Evolutionary conservation across 306 rosid species (phyloP), one percentile per base, ranked within the genome.

Genomic region (Herpetospermum pedunculosum): DNA sequence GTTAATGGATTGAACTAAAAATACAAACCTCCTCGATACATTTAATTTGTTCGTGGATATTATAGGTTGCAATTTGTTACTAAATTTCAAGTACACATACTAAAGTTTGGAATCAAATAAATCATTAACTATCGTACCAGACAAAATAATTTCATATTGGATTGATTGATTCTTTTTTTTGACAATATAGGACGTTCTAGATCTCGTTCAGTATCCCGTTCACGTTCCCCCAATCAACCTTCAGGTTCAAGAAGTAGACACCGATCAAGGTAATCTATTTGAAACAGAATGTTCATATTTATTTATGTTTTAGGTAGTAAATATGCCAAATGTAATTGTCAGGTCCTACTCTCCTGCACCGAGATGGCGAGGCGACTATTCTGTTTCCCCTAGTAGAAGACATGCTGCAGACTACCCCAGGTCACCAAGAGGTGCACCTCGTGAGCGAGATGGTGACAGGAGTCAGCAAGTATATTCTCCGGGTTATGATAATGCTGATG

Each of bases 341-440:
- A 94, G 99, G 90, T 95, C 99, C 44, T 85, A 55, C 67, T 95
- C 99, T 80, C 99, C 99, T 78, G 89, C 85, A 28, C 96, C 96
- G 13, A 91, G 97, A 78, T 80, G 90, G 54, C 90, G 84, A 21
- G 80, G 80, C 57, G 96, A 91, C 71, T 88, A 89, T 76, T 86
- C 96, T 77, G 78, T 82, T 75, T 94, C 98, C 70, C 98, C 98
- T 43, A 78, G 81, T 75, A 83, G 86, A 64, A 82, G 92, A 78
- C 96, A 80, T 18, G 82, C 78, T 18, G 82, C 78, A 47, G 95
- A 83, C 43, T 93, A 85, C 54, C 91, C 92, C 21, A 77, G 94
- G 73, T 93, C 97, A 35, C 92, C 98, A 13, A 86, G 96, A 79
- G 90, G 88, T 77, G 89, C 84, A 70, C 84, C 88, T 21, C 72